Percentiles rank a stretch among this genome's conserved stretches.
These are phyloP conservation scores for Trypanosoma cruzi DNA, from an alignment of 208 protist species.

Conservation along the genomic window DNA sequence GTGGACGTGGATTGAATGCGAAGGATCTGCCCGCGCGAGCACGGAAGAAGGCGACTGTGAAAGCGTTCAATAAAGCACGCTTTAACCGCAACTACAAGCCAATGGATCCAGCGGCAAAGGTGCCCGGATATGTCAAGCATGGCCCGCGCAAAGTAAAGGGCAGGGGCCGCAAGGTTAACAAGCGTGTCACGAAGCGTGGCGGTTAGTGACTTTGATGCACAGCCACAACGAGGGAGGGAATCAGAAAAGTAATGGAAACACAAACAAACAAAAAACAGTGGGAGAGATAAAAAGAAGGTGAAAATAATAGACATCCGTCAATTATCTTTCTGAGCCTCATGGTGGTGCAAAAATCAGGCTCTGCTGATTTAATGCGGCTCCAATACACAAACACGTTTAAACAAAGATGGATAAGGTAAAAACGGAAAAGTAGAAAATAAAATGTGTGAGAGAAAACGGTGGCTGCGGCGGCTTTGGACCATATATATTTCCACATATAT, in stretches of 20 bases:
- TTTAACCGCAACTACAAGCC: constrained; percentile 90
- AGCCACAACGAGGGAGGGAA: not conserved
- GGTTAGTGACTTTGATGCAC: not conserved
- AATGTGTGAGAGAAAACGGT: not conserved
- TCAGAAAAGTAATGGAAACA: not conserved
- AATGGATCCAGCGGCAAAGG: constrained; percentile 66
- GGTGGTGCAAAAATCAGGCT: not conserved
- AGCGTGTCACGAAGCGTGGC: constrained; percentile 68
- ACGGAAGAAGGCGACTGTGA: constrained; percentile 58
- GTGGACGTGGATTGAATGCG: constrained; percentile 5
- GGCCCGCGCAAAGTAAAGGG: constrained; percentile 77
- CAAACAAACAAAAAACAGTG: not conserved
- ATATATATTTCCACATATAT: not conserved
- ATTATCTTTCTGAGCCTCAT: not conserved
- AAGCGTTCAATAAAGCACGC: constrained; percentile 73
- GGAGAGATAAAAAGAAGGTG: not conserved
- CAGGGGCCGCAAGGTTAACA: constrained; percentile 85
- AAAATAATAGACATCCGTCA: not conserved
- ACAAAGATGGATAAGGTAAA: constrained; percentile 4
- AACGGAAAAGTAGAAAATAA: constrained; percentile 2
- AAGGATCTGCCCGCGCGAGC: constrained; percentile 63
- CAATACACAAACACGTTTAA: constrained; percentile 13
- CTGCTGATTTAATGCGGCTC: not conserved
- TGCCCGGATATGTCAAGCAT: constrained; percentile 85
- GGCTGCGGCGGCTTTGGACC: not conserved